A percentile compares a stretch with the other conserved stretches of the same genome.
Evolutionary conservation across 2,329 filamentous ascomycete genomes (phyloP).

Genomic region (Myotisia sp.): DNA sequence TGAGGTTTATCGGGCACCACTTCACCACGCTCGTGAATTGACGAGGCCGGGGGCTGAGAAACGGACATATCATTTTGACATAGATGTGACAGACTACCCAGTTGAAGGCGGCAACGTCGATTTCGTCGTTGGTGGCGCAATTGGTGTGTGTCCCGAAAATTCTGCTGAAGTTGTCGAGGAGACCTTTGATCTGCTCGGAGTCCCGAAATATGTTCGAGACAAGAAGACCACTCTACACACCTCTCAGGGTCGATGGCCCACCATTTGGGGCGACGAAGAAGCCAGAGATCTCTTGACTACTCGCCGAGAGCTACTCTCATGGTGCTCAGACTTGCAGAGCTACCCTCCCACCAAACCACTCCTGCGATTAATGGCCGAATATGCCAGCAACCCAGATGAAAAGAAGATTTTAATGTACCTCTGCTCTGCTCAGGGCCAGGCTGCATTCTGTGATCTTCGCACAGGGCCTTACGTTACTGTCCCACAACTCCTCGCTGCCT

Average conservation of each 20-base stretch:
- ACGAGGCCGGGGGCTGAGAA: constrained; percentile 85
- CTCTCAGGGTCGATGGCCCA: constrained; percentile 76
- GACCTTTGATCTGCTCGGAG: constrained; percentile 63
- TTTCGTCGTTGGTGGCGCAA: constrained; percentile 91
- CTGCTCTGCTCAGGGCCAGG: constrained; percentile 79
- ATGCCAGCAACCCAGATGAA: constrained; percentile 66
- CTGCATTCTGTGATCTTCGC: constrained; percentile 83
- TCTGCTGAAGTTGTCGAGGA: constrained; percentile 63
- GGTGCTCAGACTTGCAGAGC: constrained; percentile 89
- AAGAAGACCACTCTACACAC: constrained; percentile 71
- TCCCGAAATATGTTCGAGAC: constrained; percentile 71
- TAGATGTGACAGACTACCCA: constrained; percentile 91
- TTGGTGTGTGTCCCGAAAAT: constrained; percentile 86
- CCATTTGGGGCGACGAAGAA: constrained; percentile 89
- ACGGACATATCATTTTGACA: constrained; percentile 91
- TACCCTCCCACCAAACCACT: constrained; percentile 81
- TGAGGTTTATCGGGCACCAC: constrained; percentile 75
- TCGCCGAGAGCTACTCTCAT: constrained; percentile 78
- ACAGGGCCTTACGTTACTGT: constrained; percentile 78
- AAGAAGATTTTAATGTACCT: constrained; percentile 79
- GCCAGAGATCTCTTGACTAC: constrained; percentile 78
- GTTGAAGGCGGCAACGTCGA: constrained; percentile 65
- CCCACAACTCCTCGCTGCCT: constrained; percentile 73
- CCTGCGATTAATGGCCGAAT: constrained; percentile 71
- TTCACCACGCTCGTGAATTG: constrained; percentile 72